phyloP scores from a whole-genome alignment of 2,329 filamentous ascomycete genomes.

The Pseudonectria buxi region DNA sequence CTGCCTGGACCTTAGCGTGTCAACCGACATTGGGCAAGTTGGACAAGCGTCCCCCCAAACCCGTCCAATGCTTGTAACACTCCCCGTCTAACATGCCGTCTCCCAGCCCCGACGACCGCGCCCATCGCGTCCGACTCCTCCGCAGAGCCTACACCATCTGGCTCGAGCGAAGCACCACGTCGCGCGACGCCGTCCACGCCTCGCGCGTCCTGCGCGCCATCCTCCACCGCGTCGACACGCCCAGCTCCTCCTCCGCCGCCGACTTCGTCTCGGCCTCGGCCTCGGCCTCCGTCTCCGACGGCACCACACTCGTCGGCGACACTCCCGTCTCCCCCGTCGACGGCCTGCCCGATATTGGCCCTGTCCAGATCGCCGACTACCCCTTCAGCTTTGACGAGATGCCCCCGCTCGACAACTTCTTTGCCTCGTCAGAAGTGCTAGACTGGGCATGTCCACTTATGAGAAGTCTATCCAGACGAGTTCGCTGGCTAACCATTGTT shows the following conservation, averaged over 20 bases:
- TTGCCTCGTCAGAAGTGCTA: slow-evolving; percentile 26
- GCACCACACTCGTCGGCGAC: slow-evolving; percentile 4
- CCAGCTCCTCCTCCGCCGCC: not conserved
- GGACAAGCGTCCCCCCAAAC: not conserved
- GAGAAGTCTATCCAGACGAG: too few relatives aligned
- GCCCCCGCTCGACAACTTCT: slow-evolving; percentile 31
- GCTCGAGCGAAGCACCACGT: slow-evolving; percentile 30
- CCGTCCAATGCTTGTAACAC: not conserved
- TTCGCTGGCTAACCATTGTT: not conserved
- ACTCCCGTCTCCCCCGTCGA: slow-evolving; percentile 1
- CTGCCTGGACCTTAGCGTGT: slow-evolving; percentile 43
- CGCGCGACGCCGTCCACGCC: slow-evolving; percentile 37
- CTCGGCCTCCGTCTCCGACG: slow-evolving; percentile 2
- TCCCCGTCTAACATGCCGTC: slow-evolving; percentile 1
- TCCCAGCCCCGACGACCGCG: slow-evolving; percentile 24
- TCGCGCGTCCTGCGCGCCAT: slow-evolving; percentile 37
- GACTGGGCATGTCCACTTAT: slow-evolving; percentile 33
- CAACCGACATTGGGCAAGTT: slow-evolving; percentile 29
- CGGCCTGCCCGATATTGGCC: slow-evolving; percentile 4
- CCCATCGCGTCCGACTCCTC: slow-evolving; percentile 30
- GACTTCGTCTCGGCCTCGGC: not conserved
- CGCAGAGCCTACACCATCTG: slow-evolving; percentile 37
- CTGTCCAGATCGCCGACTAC: slow-evolving; percentile 10
- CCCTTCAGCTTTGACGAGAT: slow-evolving; percentile 26
- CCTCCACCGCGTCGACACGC: slow-evolving; percentile 29